Percentiles rank a stretch among this genome's conserved stretches.
Evolutionary conservation across 371 early-diverging fungal species (phyloP).

Genomic region (Rhizopus sp.): DNA sequence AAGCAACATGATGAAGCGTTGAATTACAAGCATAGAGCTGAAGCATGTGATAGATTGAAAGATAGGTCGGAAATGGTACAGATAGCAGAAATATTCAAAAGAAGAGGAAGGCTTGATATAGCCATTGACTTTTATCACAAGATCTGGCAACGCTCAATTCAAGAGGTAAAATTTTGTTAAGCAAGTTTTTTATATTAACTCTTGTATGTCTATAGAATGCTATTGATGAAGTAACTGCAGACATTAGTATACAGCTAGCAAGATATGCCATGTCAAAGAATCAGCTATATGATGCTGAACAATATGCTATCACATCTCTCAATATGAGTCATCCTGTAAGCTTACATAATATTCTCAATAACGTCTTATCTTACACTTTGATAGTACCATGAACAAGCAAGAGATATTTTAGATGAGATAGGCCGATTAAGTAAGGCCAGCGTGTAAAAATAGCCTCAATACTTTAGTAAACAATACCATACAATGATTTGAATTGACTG

Average conservation of each 20-base stretch:
- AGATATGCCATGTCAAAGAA: conserved; percentile 55
- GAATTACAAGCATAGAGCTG: conserved; percentile 70
- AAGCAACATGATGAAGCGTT: conserved; percentile 58
- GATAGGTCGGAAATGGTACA: conserved; percentile 47
- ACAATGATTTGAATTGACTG: background rate
- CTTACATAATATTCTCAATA: conserved; percentile 3
- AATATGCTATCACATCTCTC: conserved; percentile 43
- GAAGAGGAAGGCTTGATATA: conserved; percentile 44
- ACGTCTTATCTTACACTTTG: background rate
- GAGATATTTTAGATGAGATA: conserved; percentile 44
- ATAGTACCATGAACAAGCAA: conserved; percentile 54
- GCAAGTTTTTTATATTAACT: background rate
- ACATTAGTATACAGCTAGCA: conserved; percentile 64
- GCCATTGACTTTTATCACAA: conserved; percentile 65
- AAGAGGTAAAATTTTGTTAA: conserved; percentile 29
- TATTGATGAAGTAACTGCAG: conserved; percentile 48
- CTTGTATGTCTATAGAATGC: background rate
- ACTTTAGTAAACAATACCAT: background rate
- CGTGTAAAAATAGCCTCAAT: no score
- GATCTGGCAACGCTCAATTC: conserved; percentile 47
- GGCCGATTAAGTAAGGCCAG: background rate
- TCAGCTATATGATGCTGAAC: conserved; percentile 43
- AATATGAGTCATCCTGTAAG: conserved; percentile 45
- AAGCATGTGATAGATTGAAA: conserved; percentile 55
- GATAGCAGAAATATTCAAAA: conserved; percentile 61